Conservation (phyloP, 108 stramenopile genomes). For the Epithemia pelagica region DNA sequence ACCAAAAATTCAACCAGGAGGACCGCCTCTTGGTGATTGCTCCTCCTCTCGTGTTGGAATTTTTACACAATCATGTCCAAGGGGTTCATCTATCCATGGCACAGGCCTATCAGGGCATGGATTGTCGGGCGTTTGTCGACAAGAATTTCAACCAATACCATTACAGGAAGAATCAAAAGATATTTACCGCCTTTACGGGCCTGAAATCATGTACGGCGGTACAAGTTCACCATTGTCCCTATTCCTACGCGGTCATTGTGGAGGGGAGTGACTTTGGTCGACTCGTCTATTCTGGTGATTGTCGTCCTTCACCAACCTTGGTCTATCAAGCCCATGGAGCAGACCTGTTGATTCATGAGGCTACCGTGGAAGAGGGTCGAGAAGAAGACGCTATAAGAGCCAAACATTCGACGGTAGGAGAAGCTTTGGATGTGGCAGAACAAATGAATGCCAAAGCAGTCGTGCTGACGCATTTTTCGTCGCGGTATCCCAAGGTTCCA, state of each 20-base stretch:
- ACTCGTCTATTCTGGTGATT: conserved; percentile 90
- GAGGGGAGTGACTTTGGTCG: conserved; percentile 68
- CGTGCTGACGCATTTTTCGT: conserved; percentile 95
- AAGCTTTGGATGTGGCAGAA: conserved; percentile 75
- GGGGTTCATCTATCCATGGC: no score
- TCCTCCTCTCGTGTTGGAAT: conserved; percentile 60
- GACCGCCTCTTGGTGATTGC: conserved; percentile 82
- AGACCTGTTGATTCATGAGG: conserved; percentile 93
- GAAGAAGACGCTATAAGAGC: conserved; percentile 79
- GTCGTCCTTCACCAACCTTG: conserved; percentile 80
- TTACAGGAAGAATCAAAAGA: conserved; percentile 10
- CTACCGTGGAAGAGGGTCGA: conserved; percentile 94
- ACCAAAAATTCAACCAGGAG: conserved; percentile 25
- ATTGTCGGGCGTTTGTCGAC: conserved; percentile 44
- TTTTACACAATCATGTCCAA: conserved; percentile 67
- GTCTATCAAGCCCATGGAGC: conserved; percentile 55
- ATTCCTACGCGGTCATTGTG: conserved; percentile 82
- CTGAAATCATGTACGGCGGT: conserved; percentile 48
- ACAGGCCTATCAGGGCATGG: conserved; percentile 57
- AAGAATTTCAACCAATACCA: conserved; percentile 56
- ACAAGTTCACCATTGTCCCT: conserved; percentile 82
- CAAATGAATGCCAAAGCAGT: conserved; percentile 73
- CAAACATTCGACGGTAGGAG: conserved; percentile 88
- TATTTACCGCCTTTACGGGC: conserved; percentile 43
- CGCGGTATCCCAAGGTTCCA: conserved; percentile 94